phyloP scores from a whole-genome alignment of 805 yeast species.

The Lipomyces chichibuensis region DNA sequence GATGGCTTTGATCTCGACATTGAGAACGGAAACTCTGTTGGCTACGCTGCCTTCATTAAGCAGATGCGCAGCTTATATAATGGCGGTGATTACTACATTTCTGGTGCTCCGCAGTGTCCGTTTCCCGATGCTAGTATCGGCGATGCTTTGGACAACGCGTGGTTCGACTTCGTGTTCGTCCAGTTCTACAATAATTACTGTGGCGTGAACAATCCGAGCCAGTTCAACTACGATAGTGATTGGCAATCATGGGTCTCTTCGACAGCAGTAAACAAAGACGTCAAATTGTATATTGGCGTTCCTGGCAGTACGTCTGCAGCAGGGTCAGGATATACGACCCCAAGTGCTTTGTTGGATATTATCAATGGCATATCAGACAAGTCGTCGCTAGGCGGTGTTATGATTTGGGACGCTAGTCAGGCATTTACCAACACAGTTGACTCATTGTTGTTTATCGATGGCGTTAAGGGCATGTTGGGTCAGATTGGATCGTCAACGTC shows the following conservation, averaged over 20 bases:
- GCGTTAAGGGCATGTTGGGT: slow-evolving; percentile 50
- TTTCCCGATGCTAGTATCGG: slow-evolving; percentile 59
- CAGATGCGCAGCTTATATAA: slow-evolving; percentile 45
- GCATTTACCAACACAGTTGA: slow-evolving; percentile 55
- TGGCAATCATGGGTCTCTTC: slow-evolving; percentile 71
- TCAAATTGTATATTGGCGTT: slow-evolving; percentile 62
- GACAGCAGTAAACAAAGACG: slow-evolving; percentile 54
- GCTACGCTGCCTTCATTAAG: slow-evolving; percentile 55
- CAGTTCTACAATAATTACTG: slow-evolving; percentile 69
- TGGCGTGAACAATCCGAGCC: slow-evolving; percentile 40
- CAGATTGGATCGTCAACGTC: slow-evolving; percentile 6
- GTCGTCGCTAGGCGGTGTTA: slow-evolving; percentile 64
- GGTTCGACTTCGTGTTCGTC: slow-evolving; percentile 62
- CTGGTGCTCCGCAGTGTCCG: slow-evolving; percentile 73
- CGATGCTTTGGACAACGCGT: slow-evolving; percentile 49
- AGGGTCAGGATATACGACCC: slow-evolving; percentile 56
- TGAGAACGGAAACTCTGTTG: slow-evolving; percentile 54
- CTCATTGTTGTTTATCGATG: slow-evolving; percentile 51
- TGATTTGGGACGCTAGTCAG: slow-evolving; percentile 63
- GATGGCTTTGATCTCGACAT: slow-evolving; percentile 74
- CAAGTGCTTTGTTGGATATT: slow-evolving; percentile 47
- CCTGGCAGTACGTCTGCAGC: slow-evolving; percentile 62
- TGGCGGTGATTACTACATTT: slow-evolving; percentile 53
- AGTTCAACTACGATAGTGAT: slow-evolving; percentile 54
- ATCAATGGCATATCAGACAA: slow-evolving; percentile 40